phyloP scores from a whole-genome alignment of 1,284 basidiomycete genomes.

The Fomitopsis schrenkii region DNA sequence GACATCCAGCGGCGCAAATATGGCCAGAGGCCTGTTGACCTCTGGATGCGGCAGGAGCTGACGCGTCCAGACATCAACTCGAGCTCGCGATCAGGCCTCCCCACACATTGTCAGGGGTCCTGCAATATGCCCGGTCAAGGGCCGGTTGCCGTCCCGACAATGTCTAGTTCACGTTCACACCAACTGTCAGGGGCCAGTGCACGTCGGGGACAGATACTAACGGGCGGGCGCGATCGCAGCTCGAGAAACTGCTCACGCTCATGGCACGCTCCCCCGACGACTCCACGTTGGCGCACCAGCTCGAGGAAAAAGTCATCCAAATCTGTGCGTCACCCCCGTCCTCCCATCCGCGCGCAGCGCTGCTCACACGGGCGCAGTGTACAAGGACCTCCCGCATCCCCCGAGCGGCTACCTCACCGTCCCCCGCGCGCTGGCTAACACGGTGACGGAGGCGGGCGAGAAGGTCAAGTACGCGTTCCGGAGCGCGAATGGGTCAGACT shows the following conservation, averaged over 20 bases:
- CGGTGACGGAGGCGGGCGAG: background rate
- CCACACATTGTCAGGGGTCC: too few species aligned
- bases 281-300: slow-evolving; percentile 32
- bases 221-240: slow-evolving; percentile 32
- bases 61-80: too few species aligned
- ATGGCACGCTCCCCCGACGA: slow-evolving; percentile 56
- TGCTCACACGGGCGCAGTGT: slow-evolving; percentile 31
- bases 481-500: slow-evolving; percentile 68
- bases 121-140: too few species aligned
- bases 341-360: background rate
- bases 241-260: slow-evolving; percentile 62
- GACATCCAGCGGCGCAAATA: too few species aligned
- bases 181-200: too few species aligned
- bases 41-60: too few species aligned
- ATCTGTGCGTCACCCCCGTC: slow-evolving; percentile 33
- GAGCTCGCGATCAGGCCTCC: too few species aligned
- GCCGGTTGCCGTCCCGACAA: too few species aligned
- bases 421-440: background rate
- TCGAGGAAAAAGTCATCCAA: slow-evolving; percentile 43
- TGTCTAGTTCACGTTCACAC: too few species aligned
- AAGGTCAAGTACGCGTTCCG: slow-evolving; percentile 44
- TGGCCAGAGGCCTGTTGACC: too few species aligned
- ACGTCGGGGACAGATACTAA: background rate
- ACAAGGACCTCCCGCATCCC: slow-evolving; percentile 75
- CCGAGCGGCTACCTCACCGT: slow-evolving; percentile 52